Percentiles rank a stretch among this genome's conserved stretches.
Evolutionary conservation across 441 rosid genomes (phyloP).

Genomic region (Biscutella auriculata): DNA sequence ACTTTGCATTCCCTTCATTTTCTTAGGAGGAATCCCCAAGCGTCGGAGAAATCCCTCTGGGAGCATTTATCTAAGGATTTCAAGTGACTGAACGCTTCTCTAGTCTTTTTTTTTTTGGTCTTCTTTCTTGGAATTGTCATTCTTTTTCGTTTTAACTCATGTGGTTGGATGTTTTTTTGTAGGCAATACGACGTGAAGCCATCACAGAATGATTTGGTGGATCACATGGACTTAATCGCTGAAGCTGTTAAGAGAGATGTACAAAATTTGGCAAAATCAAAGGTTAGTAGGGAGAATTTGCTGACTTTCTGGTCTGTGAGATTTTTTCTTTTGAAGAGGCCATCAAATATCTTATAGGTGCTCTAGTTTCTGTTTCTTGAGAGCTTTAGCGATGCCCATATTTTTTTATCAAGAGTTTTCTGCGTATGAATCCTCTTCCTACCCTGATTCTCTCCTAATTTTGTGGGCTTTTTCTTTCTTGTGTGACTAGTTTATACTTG

Average conservation of each 20-base stretch:
- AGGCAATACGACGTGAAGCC: constrained; percentile 62
- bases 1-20: constrained; percentile 51
- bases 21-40: constrained; percentile 41
- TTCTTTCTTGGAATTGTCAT: background rate
- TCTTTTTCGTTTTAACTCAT: constrained; percentile 6
- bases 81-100: constrained; percentile 30
- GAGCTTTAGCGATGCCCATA: constrained; percentile 8
- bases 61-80: constrained; percentile 44
- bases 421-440: background rate
- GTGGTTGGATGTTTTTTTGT: constrained; percentile 16
- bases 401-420: background rate
- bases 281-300: constrained; percentile 35
- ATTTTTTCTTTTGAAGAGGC: constrained; percentile 4
- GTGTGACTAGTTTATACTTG: constrained; percentile 47
- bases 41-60: constrained; percentile 48
- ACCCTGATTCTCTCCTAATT: background rate
- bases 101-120: background rate
- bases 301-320: background rate
- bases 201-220: constrained; percentile 64
- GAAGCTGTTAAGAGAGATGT: constrained; percentile 56
- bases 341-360: background rate
- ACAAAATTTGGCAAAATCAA: constrained; percentile 38
- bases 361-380: background rate
- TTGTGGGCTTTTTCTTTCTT: background rate
- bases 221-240: constrained; percentile 41